Evolutionary conservation across 164 flowering plant species (phyloP).

Genomic region (Aristolochia fimbriata): DNA sequence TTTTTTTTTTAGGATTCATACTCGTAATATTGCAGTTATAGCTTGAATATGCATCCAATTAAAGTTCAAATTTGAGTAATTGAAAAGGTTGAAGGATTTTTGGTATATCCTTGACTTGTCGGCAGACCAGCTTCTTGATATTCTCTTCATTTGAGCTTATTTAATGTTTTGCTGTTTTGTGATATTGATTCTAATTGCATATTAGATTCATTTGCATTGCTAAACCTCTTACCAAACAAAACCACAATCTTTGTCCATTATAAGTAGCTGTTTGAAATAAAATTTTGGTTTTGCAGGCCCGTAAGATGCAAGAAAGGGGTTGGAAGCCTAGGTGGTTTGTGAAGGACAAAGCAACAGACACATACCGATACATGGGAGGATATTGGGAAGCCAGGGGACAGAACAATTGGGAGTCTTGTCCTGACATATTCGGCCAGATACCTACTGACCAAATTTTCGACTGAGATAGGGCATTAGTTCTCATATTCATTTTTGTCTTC

Average conservation of each 20-base stretch:
- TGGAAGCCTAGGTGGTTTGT: constrained; percentile 82
- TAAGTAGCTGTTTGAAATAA: too few relatives aligned
- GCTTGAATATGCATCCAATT: not conserved
- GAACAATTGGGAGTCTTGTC: constrained; percentile 57
- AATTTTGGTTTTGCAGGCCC: constrained; percentile 28
- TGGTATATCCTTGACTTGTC: too few relatives aligned
- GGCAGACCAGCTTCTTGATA: too few relatives aligned
- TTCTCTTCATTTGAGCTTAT: too few relatives aligned
- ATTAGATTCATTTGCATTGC: too few relatives aligned
- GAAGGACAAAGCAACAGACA: constrained; percentile 45
- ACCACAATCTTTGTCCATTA: too few relatives aligned
- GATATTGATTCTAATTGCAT: too few relatives aligned
- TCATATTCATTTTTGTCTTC: not conserved
- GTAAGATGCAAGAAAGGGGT: constrained; percentile 81
- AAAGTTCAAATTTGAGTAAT: not conserved
- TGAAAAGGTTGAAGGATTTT: too few relatives aligned
- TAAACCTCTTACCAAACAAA: too few relatives aligned
- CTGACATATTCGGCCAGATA: constrained; percentile 68
- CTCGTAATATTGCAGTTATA: not conserved
- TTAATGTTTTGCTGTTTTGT: too few relatives aligned
- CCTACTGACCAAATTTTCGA: constrained; percentile 33
- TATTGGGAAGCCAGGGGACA: constrained; percentile 82
- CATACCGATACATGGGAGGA: constrained; percentile 59
- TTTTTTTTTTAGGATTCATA: too few relatives aligned
- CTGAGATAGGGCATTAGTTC: not conserved